Percentiles rank a stretch among this genome's conserved stretches.
Evolutionary conservation across 495 filamentous ascomycete species (phyloP).

Genomic region (Neurospora sp.): DNA sequence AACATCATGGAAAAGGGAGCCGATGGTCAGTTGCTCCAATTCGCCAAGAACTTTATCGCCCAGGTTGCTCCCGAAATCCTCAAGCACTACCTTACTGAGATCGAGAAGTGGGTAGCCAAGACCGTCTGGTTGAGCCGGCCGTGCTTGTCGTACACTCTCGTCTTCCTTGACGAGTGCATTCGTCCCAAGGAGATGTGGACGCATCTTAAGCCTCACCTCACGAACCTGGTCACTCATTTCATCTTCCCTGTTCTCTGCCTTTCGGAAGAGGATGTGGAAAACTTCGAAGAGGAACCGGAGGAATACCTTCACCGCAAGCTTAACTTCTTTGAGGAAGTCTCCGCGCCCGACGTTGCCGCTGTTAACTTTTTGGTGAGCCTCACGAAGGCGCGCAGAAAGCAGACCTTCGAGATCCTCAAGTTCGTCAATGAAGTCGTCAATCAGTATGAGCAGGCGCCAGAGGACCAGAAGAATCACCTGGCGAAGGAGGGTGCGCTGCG

Average conservation of each 20-base stretch:
- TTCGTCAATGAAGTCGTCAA: slow-evolving; percentile 93
- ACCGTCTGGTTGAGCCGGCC: slow-evolving; percentile 91
- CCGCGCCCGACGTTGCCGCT: slow-evolving; percentile 89
- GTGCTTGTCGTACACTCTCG: slow-evolving; percentile 80
- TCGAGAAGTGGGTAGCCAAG: slow-evolving; percentile 95
- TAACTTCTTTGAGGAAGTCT: slow-evolving; percentile 96
- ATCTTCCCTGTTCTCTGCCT: slow-evolving; percentile 93
- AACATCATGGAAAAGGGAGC: slow-evolving; percentile 51
- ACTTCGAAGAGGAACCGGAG: slow-evolving; percentile 86
- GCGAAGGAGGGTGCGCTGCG: slow-evolving; percentile 93
- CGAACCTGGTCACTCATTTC: slow-evolving; percentile 82
- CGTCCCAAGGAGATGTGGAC: slow-evolving; percentile 96
- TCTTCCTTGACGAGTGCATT: slow-evolving; percentile 93
- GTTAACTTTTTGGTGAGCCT: slow-evolving; percentile 93
- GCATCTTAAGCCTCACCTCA: slow-evolving; percentile 84
- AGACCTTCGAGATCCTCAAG: slow-evolving; percentile 84
- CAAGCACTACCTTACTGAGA: slow-evolving; percentile 81
- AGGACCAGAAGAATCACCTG: slow-evolving; percentile 78
- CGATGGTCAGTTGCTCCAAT: slow-evolving; percentile 59
- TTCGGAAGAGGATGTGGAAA: slow-evolving; percentile 82
- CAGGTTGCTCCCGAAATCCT: slow-evolving; percentile 93
- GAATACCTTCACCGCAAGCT: slow-evolving; percentile 95
- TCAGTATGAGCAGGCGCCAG: slow-evolving; percentile 68
- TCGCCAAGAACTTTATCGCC: slow-evolving; percentile 79
- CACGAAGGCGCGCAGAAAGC: slow-evolving; percentile 89